Evolutionary conservation across 2,329 filamentous ascomycete species (phyloP), one percentile per base, ranked within the genome.

Genomic region (Coniella vitis): DNA sequence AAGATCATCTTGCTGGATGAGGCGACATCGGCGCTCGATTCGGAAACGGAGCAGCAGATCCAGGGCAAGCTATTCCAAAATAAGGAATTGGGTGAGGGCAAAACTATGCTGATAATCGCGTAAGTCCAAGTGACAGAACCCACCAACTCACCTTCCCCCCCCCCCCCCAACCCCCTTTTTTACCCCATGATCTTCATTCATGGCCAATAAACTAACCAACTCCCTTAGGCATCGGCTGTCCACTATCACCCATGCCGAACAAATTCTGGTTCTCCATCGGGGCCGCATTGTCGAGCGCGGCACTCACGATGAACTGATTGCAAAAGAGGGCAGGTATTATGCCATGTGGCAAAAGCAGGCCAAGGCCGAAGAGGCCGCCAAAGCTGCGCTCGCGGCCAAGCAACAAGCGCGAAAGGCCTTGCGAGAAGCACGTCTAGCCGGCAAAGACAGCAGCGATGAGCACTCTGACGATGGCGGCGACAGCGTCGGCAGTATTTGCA

Each of bases 91-190:
- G 87, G 88, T 14, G 75, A 85, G 57, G 90, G 90, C 43, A 86
- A 93, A 40, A 98, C 93, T 1, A 84, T 96, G 71, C 79, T 98
- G 53, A 90, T 97, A 45, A 97, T 98, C 69, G 93, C 93, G 71
- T 89, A 82, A 71, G 79, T 76, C 5, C 10, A 5, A 5, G 25
- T n/a, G 10, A 29, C 25, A 7, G 13, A 8, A 42, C n/a, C 20
- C 38, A 17, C 17, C 17, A 7, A 3, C n/a, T n/a, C n/a, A n/a
- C n/a, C n/a, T n/a, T n/a, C n/a, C n/a, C n/a, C n/a, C n/a, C n/a
- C n/a, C n/a, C n/a, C n/a, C n/a, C n/a, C n/a, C n/a, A n/a, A n/a
- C n/a, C n/a, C n/a, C n/a, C n/a, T n/a, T n/a, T n/a, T 4, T 3
- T 0, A 19, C 17, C 4, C 37, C n/a, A 17, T 17, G 14, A 4